Base-by-base conservation (phyloP, 2,329 filamentous ascomycete species). In the Paradendryphiella salina region DNA sequence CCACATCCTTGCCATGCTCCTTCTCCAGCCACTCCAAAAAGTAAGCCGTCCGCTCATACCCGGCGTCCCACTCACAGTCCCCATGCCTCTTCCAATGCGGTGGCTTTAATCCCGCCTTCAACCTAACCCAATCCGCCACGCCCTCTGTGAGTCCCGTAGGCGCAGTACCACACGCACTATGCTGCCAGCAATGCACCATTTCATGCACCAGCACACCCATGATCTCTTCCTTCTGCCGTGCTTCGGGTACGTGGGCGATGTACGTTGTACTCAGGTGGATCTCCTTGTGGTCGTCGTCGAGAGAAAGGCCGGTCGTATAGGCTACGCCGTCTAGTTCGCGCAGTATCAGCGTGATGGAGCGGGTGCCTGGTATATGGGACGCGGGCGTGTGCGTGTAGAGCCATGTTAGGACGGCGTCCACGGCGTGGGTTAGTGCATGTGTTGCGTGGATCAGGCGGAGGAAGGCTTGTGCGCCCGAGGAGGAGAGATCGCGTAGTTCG, bases 161-260 rank as follows among this genome's bases (percentile, higher is more conserved):
- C 35, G 84, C 76, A 4, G 74, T 75, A 0, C 76, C 78, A 8
- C 73, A 76, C 1, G 80, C 87, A 62, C 90, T 86, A 74, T 89
- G 88, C 73, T 97, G 93, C 75, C 88, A 95, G 75, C 91, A 96
- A 76, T 97, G 94, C 11, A 97, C 93, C 55, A 96, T 86, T 75
- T 97, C 93, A 70, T 97, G 93, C 1, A 88, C 87, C 15, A 97
- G 73, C 0, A 97, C 91, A 33, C 94, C 94, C 14, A 83, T 76
- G 52, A 96, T 84, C 75, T 97, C 90, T 32, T 80, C 73, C 56
- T 65, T 73, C 31, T 54, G 61, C 11, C 72, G 60, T 4, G 60
- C 54, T 15, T 68, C 64, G 0, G 79, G 50, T 1, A 77, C 65
- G 10, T 57, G 41, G 2, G 71, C 65, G 60, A 96, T 85, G 76